Base-by-base conservation (phyloP, 208 protist species). In the Leishmania mexicana region DNA sequence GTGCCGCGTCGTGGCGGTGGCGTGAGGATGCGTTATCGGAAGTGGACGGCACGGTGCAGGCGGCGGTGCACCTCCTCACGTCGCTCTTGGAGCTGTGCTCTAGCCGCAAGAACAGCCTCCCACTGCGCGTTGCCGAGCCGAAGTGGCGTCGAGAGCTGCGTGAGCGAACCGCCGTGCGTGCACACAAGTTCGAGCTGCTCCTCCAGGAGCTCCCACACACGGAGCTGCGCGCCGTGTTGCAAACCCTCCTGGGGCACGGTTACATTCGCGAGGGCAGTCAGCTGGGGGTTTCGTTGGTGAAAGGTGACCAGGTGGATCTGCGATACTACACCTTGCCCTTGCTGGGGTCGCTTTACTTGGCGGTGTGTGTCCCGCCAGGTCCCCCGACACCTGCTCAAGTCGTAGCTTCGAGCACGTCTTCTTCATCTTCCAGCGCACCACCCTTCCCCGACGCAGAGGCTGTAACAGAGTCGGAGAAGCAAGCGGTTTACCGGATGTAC, bases 141-240 rank as follows among this genome's bases (percentile, higher is more conserved):
- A 80, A 84, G 74, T 94, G 91, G 93, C 87, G 89, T 1, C 81
- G 78, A 8, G 85, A 90, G 45, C 78, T 95, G 70, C 85, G 84
- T 31, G 83, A 76, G 54, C 75, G 75, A 42, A 85, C 83, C n/a
- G 87, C 87, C n/a, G 88, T 95, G 51, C 93, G 93, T 15, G 85
- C 90, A 8, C 93, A 96, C 81, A 94, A 96, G 82, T 96, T 93
- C 75, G 85, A 96, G 84, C 81, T 96, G 40, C 86, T 96, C 35
- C 84, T 90, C 24, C 71, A 79, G 45, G 90, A 96, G 87, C 68
- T 96, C 21, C 93, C 93, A 24, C 93, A 96, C 72, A 54, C 72
- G 2, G 67, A 83, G 51, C 74, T 96, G n/a, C 78, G 82, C 17
- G 83, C 80, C 19, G 77, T 87, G 64, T 73, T 96, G 35, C 70